Base-by-base conservation (phyloP, 441 rosid species). In the Erodium moschatum region DNA sequence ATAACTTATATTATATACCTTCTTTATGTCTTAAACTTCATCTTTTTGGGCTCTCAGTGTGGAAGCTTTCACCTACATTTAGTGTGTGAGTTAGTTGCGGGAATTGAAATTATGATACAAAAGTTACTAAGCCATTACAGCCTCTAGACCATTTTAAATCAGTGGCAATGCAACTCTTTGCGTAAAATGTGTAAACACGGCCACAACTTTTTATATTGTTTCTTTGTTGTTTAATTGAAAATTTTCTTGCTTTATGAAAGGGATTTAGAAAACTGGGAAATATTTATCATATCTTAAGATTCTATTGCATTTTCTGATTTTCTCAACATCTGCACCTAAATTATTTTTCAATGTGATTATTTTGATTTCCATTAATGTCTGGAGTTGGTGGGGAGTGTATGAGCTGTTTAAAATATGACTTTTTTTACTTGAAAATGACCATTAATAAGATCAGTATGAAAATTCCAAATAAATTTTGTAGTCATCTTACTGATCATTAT, bases 1-100 rank as follows among this genome's bases (percentile, higher is more conserved):
- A 74, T 72, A 65, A 73, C 44, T 72, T 72, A 9, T 56, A 10
- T 2, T 11, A 0, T 54, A 5, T 66, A 56, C 4, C 69, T 73
- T 70, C 69, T 15, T 67, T 12, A 65, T 62, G 66, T 74, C 66
- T 38, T 6, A 58, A 13, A 16, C 62, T 68, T 38, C 63, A 15
- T 68, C 6, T 18, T 20, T 12, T 24, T 60, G 64, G 33, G 33
- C 64, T 60, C 29, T 21, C 29, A 10, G 3, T 20, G 20, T 58
- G 29, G 64, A 21, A 58, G 12, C 61, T 58, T 58, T 21, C 5
- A 11, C 29, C 64, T 19, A 19, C 13, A 58, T 18, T 58, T 58
- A 0, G 13, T 58, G 27, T 58, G 27, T 1, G 11, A 58, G 13
- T 58, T 19, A 58, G 27, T 19, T 20, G 63, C 20, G 29, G 27